Percentiles rank a stretch among this genome's conserved stretches.
Conservation (phyloP, 2,329 filamentous ascomycete species). For the Ceratocystis cubensis region DNA sequence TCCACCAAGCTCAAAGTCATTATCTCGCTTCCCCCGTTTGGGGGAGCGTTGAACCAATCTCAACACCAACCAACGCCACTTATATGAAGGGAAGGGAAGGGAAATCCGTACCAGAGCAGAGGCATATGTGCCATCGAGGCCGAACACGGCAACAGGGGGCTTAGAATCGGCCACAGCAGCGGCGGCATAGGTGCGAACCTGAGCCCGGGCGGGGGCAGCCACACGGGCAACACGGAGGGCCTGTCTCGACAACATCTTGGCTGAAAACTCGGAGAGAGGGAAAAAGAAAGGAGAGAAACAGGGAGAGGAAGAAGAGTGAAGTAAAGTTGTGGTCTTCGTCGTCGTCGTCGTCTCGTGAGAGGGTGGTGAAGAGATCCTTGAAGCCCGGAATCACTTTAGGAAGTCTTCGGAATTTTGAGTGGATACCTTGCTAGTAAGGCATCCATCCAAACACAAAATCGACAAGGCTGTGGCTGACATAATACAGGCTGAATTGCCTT, state of each 20-base stretch:
- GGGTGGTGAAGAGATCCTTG: slow-evolving; percentile 18
- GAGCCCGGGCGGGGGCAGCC: slow-evolving; percentile 47
- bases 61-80: neutral
- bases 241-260: slow-evolving; percentile 47
- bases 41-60: neutral
- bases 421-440: slow-evolving; percentile 21
- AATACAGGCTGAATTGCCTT: neutral
- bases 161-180: slow-evolving; percentile 57
- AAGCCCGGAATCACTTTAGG: slow-evolving; percentile 16
- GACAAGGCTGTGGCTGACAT: slow-evolving; percentile 20
- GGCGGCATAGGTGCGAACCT: slow-evolving; percentile 70
- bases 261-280: neutral
- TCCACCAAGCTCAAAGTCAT: neutral
- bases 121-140: slow-evolving; percentile 95
- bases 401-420: slow-evolving; percentile 20
- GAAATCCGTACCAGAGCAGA: slow-evolving; percentile 74
- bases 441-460: slow-evolving; percentile 6
- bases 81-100: neutral
- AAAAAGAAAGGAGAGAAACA: neutral
- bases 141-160: slow-evolving; percentile 83
- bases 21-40: no score
- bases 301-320: slow-evolving; percentile 25
- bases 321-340: slow-evolving; percentile 23
- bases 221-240: slow-evolving; percentile 44
- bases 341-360: slow-evolving; percentile 15